These are phyloP conservation scores for Myochromella boudieri DNA, from an alignment of 768 basidiomycete genomes.

Conservation along the genomic window DNA sequence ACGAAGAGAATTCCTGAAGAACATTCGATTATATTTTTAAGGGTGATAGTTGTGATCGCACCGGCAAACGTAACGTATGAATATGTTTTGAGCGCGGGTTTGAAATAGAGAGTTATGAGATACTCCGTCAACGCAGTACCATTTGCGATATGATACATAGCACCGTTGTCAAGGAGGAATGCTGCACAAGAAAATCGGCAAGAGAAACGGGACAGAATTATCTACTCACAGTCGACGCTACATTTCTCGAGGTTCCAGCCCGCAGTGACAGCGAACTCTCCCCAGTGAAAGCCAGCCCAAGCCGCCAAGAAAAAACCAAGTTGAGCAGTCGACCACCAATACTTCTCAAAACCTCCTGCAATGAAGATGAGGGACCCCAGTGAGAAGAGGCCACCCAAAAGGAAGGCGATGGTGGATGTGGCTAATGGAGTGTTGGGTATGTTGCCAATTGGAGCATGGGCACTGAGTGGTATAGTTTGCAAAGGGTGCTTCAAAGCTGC, in stretches of 20 bases:
- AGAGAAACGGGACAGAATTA: not conserved
- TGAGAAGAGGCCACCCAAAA: conserved; percentile 75
- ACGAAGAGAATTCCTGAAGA: conserved; percentile 62
- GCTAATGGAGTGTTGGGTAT: conserved; percentile 91
- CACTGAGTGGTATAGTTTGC: conserved; percentile 49
- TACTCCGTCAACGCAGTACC: conserved; percentile 78
- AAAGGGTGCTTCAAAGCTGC: conserved; percentile 39
- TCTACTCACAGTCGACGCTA: conserved; percentile 83
- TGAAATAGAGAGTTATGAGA: conserved; percentile 64
- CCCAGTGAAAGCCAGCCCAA: conserved; percentile 90
- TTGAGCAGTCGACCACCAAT: conserved; percentile 71
- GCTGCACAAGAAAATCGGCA: conserved; percentile 45
- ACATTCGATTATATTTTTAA: too few species aligned
- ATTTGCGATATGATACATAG: conserved; percentile 84
- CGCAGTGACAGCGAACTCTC: conserved; percentile 93
- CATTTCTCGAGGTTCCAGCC: conserved; percentile 94
- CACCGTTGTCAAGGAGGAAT: conserved; percentile 89
- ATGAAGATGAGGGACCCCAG: conserved; percentile 53
- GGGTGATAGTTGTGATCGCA: too few species aligned
- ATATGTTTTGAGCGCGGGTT: conserved; percentile 60
- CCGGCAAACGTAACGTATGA: conserved; percentile 62
- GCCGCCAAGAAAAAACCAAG: conserved; percentile 82
- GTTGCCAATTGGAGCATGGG: conserved; percentile 42
- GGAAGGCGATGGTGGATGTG: conserved; percentile 75
- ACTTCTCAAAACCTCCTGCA: conserved; percentile 39